Evolutionary conservation across 805 yeast species (phyloP).

Genomic region (Groenewaldozyma tartarivorans): DNA sequence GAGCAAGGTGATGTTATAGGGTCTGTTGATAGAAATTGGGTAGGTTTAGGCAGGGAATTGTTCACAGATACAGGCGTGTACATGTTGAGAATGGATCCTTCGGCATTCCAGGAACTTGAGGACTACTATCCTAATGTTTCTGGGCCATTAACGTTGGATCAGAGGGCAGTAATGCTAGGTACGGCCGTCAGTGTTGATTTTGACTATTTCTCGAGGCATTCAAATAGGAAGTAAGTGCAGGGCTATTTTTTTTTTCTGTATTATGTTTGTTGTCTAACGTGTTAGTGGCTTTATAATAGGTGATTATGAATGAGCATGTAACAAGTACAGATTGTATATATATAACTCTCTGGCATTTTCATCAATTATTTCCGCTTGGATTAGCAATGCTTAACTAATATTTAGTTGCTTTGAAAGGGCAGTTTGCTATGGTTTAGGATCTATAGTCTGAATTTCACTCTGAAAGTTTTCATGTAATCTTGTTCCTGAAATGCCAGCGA

Average conservation of each 20-base stretch:
- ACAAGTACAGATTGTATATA: too few species aligned
- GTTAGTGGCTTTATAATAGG: neutral
- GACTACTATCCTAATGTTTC: slow-evolving; percentile 41
- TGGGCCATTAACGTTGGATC: slow-evolving; percentile 52
- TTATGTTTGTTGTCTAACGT: neutral
- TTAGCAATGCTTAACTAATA: too few species aligned
- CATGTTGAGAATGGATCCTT: slow-evolving; percentile 71
- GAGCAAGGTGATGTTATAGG: slow-evolving; percentile 52
- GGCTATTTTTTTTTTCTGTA: neutral
- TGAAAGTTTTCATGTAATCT: too few species aligned
- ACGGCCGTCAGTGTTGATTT: slow-evolving; percentile 89
- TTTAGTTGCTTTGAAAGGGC: too few species aligned
- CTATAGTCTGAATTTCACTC: too few species aligned
- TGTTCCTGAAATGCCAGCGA: too few species aligned
- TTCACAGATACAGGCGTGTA: slow-evolving; percentile 95
- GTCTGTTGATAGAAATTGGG: slow-evolving; percentile 87
- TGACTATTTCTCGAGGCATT: slow-evolving; percentile 94
- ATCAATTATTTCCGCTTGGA: too few species aligned
- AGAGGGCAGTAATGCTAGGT: slow-evolving; percentile 77
- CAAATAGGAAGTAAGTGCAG: slow-evolving; percentile 36
- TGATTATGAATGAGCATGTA: too few species aligned
- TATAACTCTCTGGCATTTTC: too few species aligned
- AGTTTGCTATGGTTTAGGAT: too few species aligned
- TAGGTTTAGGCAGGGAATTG: slow-evolving; percentile 84
- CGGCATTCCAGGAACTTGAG: slow-evolving; percentile 48